Percentiles rank a stretch among this genome's conserved stretches.
Evolutionary conservation across 1,139 yeast genomes (phyloP).

Genomic region (Kurtzmaniella natalensis): DNA sequence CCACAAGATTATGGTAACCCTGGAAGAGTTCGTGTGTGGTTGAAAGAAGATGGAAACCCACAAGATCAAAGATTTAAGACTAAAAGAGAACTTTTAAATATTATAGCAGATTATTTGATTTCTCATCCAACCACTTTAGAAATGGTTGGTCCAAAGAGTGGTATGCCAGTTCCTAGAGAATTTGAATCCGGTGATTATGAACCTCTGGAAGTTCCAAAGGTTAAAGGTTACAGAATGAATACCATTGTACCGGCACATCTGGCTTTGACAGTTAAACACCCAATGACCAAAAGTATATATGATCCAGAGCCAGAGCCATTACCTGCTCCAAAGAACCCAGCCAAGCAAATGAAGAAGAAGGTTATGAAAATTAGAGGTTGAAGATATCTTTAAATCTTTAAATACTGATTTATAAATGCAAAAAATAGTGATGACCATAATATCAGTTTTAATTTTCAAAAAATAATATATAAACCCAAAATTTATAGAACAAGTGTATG

Average conservation of each 20-base stretch:
- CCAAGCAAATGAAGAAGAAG: conserved; percentile 49
- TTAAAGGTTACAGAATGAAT: conserved; percentile 82
- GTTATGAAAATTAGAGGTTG: conserved; percentile 46
- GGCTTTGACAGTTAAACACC: conserved; percentile 75
- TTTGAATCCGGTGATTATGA: conserved; percentile 48
- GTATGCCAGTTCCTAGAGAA: conserved; percentile 62
- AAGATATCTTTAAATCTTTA: too few species aligned
- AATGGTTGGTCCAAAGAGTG: conserved; percentile 48
- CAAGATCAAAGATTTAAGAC: conserved; percentile 39
- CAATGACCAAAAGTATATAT: conserved; percentile 71
- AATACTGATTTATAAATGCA: too few species aligned
- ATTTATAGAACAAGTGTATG: too few species aligned
- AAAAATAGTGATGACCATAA: too few species aligned
- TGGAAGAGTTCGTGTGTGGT: conserved; percentile 78
- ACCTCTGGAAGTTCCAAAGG: conserved; percentile 66
- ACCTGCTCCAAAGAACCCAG: conserved; percentile 25
- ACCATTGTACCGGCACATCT: conserved; percentile 83
- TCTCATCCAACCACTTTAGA: conserved; percentile 67
- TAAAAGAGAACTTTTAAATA: conserved; percentile 64
- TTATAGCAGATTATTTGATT: conserved; percentile 59
- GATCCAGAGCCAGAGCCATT: conserved; percentile 48
- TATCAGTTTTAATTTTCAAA: too few species aligned
- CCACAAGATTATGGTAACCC: conserved; percentile 98
- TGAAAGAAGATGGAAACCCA: conserved; percentile 48
- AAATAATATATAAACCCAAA: too few species aligned